Percentiles rank a stretch among this genome's conserved stretches.
phyloP scores from a whole-genome alignment of 202 grass and related monocot genomes.

The Carex sylvatica region DNA sequence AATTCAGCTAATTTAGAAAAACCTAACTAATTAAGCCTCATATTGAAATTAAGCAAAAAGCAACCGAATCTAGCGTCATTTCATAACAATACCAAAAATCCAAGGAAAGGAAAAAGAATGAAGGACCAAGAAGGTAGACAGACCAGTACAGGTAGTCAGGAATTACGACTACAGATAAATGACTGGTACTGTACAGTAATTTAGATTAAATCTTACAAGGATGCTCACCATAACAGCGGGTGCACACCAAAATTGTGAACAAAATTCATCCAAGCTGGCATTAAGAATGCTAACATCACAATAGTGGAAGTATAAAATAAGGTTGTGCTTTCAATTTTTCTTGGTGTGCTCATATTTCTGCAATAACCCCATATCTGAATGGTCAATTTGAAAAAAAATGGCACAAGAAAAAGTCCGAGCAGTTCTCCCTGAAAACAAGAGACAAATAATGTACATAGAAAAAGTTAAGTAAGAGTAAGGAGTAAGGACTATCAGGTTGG shows the following conservation, averaged over 20 bases:
- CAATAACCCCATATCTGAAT: conserved; percentile 46
- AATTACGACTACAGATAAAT: not conserved
- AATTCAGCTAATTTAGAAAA: not conserved
- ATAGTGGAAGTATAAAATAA: conserved; percentile 67
- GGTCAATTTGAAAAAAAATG: conserved; percentile 56
- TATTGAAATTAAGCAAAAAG: not conserved
- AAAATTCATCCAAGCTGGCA: conserved; percentile 71
- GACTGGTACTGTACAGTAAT: not conserved
- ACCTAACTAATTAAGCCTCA: not conserved
- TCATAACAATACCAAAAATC: not conserved
- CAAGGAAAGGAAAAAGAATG: not conserved
- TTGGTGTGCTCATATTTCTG: conserved; percentile 41
- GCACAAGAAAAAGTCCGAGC: conserved; percentile 82
- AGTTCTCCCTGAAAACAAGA: conserved; percentile 60
- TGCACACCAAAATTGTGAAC: conserved; percentile 64
- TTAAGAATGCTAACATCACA: conserved; percentile 46
- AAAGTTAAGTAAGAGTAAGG: not conserved
- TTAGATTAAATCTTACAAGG: not conserved
- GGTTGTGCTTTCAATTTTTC: conserved; percentile 30
- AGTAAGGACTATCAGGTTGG: not conserved
- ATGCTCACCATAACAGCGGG: conserved; percentile 75
- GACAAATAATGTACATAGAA: conserved; percentile 7
- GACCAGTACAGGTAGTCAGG: not conserved
- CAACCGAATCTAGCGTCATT: not conserved
- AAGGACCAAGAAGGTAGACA: not conserved